Base-by-base conservation (phyloP, 2,329 filamentous ascomycete genomes). In the Westerdykella ornata region DNA sequence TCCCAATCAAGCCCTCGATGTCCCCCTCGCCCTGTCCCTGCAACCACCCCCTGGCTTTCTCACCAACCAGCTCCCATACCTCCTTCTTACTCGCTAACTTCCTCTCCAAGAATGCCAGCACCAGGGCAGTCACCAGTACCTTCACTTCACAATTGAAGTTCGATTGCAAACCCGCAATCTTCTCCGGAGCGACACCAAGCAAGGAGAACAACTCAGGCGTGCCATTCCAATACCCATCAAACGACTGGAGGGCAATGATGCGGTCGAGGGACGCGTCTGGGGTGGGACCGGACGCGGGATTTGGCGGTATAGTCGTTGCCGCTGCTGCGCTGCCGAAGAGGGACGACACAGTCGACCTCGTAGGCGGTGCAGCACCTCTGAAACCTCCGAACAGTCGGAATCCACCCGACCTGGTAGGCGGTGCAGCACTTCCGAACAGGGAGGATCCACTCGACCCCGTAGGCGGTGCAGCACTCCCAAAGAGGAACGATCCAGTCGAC, bases 61-160 rank as follows among this genome's bases (percentile, higher is more conserved):
- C 73, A 13, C 74, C 77, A 30, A 84, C 63, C 68, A 85, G 68
- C 46, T 81, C 80, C 81, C 81, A 85, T 5, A 71, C 70, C 2
- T 79, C 80, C 55, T 68, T 64, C 38, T 76, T 67, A 0, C 47
- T 62, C 0, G 28, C 49, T 43, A 77, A 51, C 41, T 67, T 71
- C 31, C 38, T 57, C 52, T 76, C 70, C 46, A 85, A 57, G 44
- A 66, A 76, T 1, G 60, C 66, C 6, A 81, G 41, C 1, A 72
- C 74, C 19, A 76, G 39, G 1, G 60, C 60, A 1, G 72, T 73
- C 2, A 58, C 56, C 14, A 63, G 43, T 1, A 43, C 44, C 15
- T 49, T 45, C 34, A 7, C 22, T 7, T 26, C 22, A 26, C 4
- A 7, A 26, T 26, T 26, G 22, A 26, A 7, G 8, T 26, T 26